phyloP scores from a whole-genome alignment of 2,329 filamentous ascomycete species.

The Colletotrichum higginsianum region DNA sequence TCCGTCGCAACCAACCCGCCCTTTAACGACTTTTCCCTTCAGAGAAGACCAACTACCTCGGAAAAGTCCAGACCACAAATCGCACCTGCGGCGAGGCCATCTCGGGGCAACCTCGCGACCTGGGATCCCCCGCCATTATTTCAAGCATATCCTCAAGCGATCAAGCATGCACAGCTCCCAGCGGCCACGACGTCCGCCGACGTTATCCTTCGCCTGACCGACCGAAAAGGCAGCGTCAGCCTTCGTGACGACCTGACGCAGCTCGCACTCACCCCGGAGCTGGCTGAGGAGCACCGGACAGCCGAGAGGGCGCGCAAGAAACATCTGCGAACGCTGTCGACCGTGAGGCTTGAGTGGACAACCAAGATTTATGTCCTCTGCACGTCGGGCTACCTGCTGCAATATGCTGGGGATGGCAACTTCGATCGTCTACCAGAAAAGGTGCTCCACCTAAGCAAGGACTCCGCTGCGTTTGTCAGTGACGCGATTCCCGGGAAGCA shows the following conservation, averaged over 20 bases:
- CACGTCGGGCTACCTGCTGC: conserved; percentile 79
- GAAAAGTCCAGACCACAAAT: conserved; percentile 30
- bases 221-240: conserved; percentile 61
- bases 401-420: conserved; percentile 79
- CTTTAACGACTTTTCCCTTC: conserved; percentile 32
- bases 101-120: conserved; percentile 54
- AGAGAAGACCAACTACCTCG: conserved; percentile 30
- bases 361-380: conserved; percentile 81
- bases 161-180: conserved; percentile 80
- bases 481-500: conserved; percentile 85
- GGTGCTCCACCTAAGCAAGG: conserved; percentile 78
- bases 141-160: conserved; percentile 87
- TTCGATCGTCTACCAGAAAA: conserved; percentile 83
- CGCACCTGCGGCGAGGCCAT: conserved; percentile 27
- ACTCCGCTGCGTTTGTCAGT: conserved; percentile 85
- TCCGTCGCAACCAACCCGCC: conserved; percentile 30
- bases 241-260: conserved; percentile 53
- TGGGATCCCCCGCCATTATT: conserved; percentile 85
- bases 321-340: conserved; percentile 60
- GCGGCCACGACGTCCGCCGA: conserved; percentile 79
- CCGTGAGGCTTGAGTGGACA: conserved; percentile 73
- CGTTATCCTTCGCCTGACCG: conserved; percentile 74
- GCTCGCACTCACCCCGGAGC: conserved; percentile 42
- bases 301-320: conserved; percentile 61
- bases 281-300: conserved; percentile 47